Evolutionary conservation across 192 early-diverging fungal genomes (phyloP).

Genomic region (Linderina pennispora): DNA sequence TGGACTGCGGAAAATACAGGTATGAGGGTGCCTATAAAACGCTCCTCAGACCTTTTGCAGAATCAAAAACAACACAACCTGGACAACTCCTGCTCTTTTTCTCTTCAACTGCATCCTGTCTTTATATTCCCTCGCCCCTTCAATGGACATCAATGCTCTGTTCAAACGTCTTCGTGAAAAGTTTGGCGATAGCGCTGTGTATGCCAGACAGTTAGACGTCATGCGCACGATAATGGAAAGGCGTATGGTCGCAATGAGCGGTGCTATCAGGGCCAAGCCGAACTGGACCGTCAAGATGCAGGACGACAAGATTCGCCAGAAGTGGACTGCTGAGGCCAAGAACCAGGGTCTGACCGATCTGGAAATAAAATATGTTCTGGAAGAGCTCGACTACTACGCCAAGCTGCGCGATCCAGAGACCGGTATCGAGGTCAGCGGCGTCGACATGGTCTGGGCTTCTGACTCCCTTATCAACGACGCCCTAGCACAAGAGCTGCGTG

Average conservation of each 20-base stretch:
- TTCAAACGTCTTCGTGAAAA: no score
- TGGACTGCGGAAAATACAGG: no score
- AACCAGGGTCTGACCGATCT: constrained; percentile 24
- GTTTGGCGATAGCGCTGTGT: no score
- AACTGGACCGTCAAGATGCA: constrained; percentile 38
- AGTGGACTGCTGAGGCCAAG: constrained; percentile 18
- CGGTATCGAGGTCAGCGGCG: constrained; percentile 15
- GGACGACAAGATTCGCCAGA: constrained; percentile 19
- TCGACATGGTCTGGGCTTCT: constrained; percentile 33
- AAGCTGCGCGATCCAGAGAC: constrained; percentile 17
- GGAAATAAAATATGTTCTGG: constrained; percentile 40
- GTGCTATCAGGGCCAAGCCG: constrained; percentile 46
- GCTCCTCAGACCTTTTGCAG: no score
- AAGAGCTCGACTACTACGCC: constrained; percentile 39
- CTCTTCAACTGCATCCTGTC: no score
- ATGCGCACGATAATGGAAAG: no score
- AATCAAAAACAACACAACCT: no score
- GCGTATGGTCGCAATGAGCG: constrained; percentile 26
- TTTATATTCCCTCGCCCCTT: no score
- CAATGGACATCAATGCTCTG: no score
- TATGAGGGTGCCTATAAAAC: no score
- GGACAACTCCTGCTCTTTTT: no score
- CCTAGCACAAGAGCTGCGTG: constrained; percentile 14
- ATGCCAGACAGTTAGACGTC: no score
- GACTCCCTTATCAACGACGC: constrained; percentile 22